phyloP scores from a whole-genome alignment of 2,329 filamentous ascomycete species.

The Verticillium tricorpus region DNA sequence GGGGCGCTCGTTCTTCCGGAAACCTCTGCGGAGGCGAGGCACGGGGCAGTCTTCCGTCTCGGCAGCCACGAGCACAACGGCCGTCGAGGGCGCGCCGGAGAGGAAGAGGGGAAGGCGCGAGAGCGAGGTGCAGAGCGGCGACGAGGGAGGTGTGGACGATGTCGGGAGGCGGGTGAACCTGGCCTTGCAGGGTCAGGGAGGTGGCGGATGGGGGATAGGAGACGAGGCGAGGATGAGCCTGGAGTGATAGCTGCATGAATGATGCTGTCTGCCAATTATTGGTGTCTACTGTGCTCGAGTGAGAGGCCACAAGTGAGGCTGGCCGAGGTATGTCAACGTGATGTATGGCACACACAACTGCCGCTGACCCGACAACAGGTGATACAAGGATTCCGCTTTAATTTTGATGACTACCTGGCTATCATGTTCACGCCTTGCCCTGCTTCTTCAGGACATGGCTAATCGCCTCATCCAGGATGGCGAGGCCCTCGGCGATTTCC shows the following conservation, averaged over 20 bases:
- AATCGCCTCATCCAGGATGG: slow-evolving; percentile 47
- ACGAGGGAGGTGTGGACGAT: slow-evolving; percentile 36
- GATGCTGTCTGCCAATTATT: not conserved
- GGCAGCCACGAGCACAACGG: slow-evolving; percentile 1
- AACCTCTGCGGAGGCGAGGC: slow-evolving; percentile 33
- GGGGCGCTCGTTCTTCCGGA: slow-evolving; percentile 37
- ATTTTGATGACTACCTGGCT: not conserved
- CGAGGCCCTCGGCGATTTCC: slow-evolving; percentile 39
- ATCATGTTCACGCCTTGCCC: not conserved
- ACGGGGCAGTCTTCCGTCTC: slow-evolving; percentile 25
- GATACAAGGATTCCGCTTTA: too few species aligned
- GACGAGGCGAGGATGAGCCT: slow-evolving; percentile 83
- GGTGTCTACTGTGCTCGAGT: not conserved
- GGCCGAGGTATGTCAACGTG: too few species aligned
- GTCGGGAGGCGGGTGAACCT: slow-evolving; percentile 31
- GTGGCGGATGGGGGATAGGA: slow-evolving; percentile 69
- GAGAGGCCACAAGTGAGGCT: too few species aligned
- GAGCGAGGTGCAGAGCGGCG: slow-evolving; percentile 39
- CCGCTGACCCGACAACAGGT: too few species aligned
- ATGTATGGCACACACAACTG: too few species aligned
- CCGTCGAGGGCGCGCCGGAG: slow-evolving; percentile 10
- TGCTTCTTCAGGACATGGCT: slow-evolving; percentile 17
- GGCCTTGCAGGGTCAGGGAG: slow-evolving; percentile 49
- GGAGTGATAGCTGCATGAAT: slow-evolving; percentile 43
- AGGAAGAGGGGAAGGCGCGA: slow-evolving; percentile 26